These are phyloP conservation scores for Bolboschoenoplectus hybrid DNA, from an alignment of 202 grass and related monocot species.

Conservation along the genomic window DNA sequence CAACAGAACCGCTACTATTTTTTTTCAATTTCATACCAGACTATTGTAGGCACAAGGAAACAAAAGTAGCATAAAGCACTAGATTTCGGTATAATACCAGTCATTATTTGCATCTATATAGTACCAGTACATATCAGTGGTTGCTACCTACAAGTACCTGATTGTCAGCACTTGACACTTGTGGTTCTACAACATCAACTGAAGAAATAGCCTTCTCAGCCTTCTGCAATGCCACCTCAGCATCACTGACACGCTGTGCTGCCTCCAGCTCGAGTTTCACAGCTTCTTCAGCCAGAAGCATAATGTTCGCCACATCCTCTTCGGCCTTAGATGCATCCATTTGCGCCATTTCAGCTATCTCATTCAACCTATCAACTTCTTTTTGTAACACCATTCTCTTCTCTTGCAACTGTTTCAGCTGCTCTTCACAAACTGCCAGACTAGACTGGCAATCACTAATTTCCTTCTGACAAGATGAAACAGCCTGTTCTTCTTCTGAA, in stretches of 20 bases:
- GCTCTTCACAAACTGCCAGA: constrained; percentile 57
- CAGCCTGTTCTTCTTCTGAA: constrained; percentile 61
- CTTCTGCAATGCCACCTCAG: constrained; percentile 66
- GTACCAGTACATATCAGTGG: constrained; percentile 41
- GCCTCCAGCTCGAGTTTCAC: constrained; percentile 90
- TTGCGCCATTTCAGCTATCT: constrained; percentile 71
- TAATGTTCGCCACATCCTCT: constrained; percentile 88
- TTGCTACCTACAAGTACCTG: constrained; percentile 44
- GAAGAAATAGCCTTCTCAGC: constrained; percentile 62
- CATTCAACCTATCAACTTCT: constrained; percentile 82
- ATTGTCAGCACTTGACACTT: constrained; percentile 48
- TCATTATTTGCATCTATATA: constrained; percentile 32
- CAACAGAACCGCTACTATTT: not conserved
- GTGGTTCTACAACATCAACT: constrained; percentile 53
- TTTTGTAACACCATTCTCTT: constrained; percentile 72
- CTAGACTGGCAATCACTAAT: constrained; percentile 51
- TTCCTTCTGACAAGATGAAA: constrained; percentile 57
- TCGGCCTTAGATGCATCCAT: constrained; percentile 78
- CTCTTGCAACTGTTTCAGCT: constrained; percentile 51
- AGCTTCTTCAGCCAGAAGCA: constrained; percentile 91
- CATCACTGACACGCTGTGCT: constrained; percentile 64
- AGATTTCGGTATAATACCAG: constrained; percentile 16
- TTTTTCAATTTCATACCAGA: not conserved
- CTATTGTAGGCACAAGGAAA: constrained; percentile 1
- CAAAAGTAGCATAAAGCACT: not conserved